Evolutionary conservation across 2,329 filamentous ascomycete genomes (phyloP), one percentile per base, ranked within the genome.

Genomic region (Pseudopithomyces chartarum): DNA sequence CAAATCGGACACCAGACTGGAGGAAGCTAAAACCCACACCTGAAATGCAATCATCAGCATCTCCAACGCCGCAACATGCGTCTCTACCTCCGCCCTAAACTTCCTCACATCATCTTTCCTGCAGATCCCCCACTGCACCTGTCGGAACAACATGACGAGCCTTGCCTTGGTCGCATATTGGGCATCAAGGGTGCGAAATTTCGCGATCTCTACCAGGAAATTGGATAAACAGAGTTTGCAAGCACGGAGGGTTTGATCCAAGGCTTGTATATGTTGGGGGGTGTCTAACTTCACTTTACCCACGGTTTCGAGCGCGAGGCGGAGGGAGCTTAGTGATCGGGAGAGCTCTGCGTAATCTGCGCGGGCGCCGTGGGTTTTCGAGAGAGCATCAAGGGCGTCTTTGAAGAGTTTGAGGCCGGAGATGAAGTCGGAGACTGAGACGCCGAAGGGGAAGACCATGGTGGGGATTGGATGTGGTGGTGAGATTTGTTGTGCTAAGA

Each of bases 381-480:
- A 53, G 13, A 53, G 38, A 7, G 50, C n/a, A 4, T 53, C 29
- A 8, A 53, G 6, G 8, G 38, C 23, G 19, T 53, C 29, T 22
- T 36, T 53, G 8, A 53, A 29, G 6, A 45, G 26, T 39, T 46
- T 53, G 40, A 53, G 32, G 20, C 50, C 50, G 6, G 12, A 12
- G 17, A 53, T 34, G 39, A 53, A 53, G 29, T 53, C 50, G 6
- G 38, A 45, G 4, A 53, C 34, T 26, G 50, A 53, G 15, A 53
- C 32, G 23, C 50, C 50, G 32, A 53, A 53, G 20, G 50, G 50
- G 26, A 53, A 53, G 8, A 53, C 50, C 50, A 53, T 53, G 17
- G 17, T 46, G 43, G 23, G 36, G 26, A 8, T 4, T 8, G 4
- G 26, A 29, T 29, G 4, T 29, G 8, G 26, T 29, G 26, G 26